Evolutionary conservation across 495 filamentous ascomycete species (phyloP).

Genomic region (Neurospora intermedia): DNA sequence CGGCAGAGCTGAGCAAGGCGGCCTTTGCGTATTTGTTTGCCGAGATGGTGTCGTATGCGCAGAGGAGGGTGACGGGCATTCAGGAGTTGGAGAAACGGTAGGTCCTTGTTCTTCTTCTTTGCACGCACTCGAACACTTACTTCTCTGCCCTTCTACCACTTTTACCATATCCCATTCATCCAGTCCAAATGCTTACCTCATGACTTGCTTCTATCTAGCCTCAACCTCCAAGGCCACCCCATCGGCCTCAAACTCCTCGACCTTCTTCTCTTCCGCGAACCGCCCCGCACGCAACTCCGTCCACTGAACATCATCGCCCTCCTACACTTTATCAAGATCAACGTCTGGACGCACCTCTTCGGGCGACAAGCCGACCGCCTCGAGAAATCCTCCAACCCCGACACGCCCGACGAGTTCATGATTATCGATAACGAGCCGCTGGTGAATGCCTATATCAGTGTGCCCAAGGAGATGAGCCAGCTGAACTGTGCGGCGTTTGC

Average conservation of each 20-base stretch:
- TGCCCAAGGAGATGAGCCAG: conserved; percentile 90
- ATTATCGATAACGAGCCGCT: conserved; percentile 94
- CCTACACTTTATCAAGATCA: conserved; percentile 86
- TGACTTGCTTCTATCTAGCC: conserved; percentile 40
- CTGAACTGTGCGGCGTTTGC: conserved; percentile 95
- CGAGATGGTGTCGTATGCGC: conserved; percentile 95
- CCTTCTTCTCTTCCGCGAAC: conserved; percentile 76
- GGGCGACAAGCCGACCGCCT: conserved; percentile 79
- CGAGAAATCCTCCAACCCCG: conserved; percentile 71
- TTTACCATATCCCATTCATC: background rate
- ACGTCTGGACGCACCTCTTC: conserved; percentile 88
- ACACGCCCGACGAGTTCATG: conserved; percentile 92
- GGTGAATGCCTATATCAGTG: conserved; percentile 84
- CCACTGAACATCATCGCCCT: conserved; percentile 84
- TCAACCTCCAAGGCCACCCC: conserved; percentile 92
- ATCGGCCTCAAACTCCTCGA: conserved; percentile 91
- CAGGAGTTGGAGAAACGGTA: conserved; percentile 88
- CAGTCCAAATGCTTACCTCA: background rate
- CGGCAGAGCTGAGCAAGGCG: conserved; percentile 76
- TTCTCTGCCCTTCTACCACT: background rate
- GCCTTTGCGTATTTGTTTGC: conserved; percentile 93
- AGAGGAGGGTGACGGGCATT: conserved; percentile 79
- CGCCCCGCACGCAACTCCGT: conserved; percentile 54
- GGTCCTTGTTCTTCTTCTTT: conserved; percentile 3
- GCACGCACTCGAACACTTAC: too few species aligned